phyloP scores from a whole-genome alignment of 768 basidiomycete genomes.

The Kwoniella sp. region DNA sequence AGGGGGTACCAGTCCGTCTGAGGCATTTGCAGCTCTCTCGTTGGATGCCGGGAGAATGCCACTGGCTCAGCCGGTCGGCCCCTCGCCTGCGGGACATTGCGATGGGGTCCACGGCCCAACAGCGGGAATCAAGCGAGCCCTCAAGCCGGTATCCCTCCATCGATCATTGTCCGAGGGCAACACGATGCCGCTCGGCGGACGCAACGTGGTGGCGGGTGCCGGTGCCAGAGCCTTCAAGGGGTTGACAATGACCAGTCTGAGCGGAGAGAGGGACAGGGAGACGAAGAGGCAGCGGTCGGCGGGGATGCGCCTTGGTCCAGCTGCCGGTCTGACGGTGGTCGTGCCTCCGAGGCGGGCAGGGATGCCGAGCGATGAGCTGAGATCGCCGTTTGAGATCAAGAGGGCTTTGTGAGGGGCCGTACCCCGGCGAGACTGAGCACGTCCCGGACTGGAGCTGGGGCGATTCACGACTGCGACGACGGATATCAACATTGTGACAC shows the following conservation, averaged over 20 bases:
- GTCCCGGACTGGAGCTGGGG: too few relatives aligned
- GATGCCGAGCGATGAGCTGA: slow-evolving; percentile 7
- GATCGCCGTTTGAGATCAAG: slow-evolving; percentile 21
- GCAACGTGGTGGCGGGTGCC: too few relatives aligned
- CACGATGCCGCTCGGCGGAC: too few relatives aligned
- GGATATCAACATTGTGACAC: too few relatives aligned
- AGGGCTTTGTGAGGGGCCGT: slow-evolving; percentile 5
- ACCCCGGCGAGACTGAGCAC: too few relatives aligned
- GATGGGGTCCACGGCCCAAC: background rate
- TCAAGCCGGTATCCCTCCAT: slow-evolving; percentile 9
- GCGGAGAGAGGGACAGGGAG: slow-evolving; percentile 11
- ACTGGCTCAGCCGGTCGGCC: slow-evolving; percentile 4
- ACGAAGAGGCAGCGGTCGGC: slow-evolving; percentile 12
- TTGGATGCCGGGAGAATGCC: slow-evolving; percentile 3
- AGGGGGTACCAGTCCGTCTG: slow-evolving; percentile 7
- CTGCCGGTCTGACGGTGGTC: slow-evolving; percentile 11
- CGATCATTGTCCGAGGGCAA: slow-evolving; percentile 14
- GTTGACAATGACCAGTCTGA: slow-evolving; percentile 11
- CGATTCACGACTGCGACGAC: too few relatives aligned
- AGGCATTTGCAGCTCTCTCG: slow-evolving; percentile 17
- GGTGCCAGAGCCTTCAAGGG: background rate
- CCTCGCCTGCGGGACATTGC: background rate
- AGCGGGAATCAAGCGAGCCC: slow-evolving; percentile 8
- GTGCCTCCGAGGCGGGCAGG: slow-evolving; percentile 12
- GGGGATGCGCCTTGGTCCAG: slow-evolving; percentile 4